Evolutionary conservation across 2,329 filamentous ascomycete genomes (phyloP), one percentile per base, ranked within the genome.

Genomic region (Uncinocarpus reesii): DNA sequence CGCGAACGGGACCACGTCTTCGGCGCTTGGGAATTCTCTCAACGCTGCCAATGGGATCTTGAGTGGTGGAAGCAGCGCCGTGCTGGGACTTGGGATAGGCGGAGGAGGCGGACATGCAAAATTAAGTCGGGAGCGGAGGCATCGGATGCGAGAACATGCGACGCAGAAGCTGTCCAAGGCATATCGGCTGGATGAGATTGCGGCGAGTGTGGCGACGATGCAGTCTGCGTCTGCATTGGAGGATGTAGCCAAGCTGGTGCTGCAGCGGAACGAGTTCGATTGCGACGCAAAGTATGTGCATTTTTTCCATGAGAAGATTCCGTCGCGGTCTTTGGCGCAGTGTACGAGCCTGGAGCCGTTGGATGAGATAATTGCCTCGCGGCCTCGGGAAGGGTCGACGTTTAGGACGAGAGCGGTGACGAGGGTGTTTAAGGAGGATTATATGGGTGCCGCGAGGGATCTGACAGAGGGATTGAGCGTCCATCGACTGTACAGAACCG

Each of bases 281-380:
- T 66, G 73, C 36, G 84, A 92, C 59, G 86, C 85, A 23, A 84
- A 83, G 64, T 92, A 92, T 61, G 86, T 92, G n/a, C 84, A 92
- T 62, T 92, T 90, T 68, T 93, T 93, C 64, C 85, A 90, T 66
- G 85, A 93, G 66, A 92, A 90, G 75, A 89, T 92, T 21, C 83
- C 85, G 1, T 84, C 80, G 34, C 71, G 83, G 35, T 80, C 83
- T 61, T 70, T 92, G 62, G 83, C 80, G 29, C 78, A 86, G 58
- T 81, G 76, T 57, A 89, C 84, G 7, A 81, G 78, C 53, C 65
- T 89, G 49, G 69, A 77, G 45, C 73, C 80, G 3, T 64, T 93
- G 54, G 72, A 81, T 60, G 76, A 84, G 31, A 78, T 90, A 48
- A 81, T 89, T 51, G 67, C 71, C 10, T 75, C 79, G 34, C 68